Percentiles rank a stretch among this genome's conserved stretches.
Conservation (phyloP, 2,329 filamentous ascomycete genomes). For the Graphium sp. region DNA sequence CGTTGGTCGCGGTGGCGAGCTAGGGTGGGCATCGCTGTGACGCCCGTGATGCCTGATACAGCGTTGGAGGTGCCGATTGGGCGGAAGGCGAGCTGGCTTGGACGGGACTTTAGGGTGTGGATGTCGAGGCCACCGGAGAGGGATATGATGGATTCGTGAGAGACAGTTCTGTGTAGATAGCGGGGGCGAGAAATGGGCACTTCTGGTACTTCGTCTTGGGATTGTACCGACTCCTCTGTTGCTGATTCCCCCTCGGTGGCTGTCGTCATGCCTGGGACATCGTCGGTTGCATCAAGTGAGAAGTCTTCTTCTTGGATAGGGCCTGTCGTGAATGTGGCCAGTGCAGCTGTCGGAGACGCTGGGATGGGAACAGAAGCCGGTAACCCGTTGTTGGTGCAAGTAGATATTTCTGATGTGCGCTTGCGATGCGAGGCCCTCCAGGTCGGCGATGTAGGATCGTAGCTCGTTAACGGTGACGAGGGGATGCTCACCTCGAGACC, state of each 20-base stretch:
- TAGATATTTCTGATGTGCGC: constrained; percentile 26
- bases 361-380: not conserved
- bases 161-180: constrained; percentile 50
- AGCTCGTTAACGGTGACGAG: constrained; percentile 64
- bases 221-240: constrained; percentile 12
- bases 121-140: constrained; percentile 80
- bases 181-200: too few species aligned
- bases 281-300: constrained; percentile 8
- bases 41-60: constrained; percentile 39
- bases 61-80: constrained; percentile 34
- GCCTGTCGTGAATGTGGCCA: too few species aligned
- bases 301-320: constrained; percentile 7
- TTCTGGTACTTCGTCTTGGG: constrained; percentile 16
- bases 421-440: constrained; percentile 36
- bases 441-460: constrained; percentile 48
- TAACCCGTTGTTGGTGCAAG: not conserved
- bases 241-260: too few species aligned
- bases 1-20: constrained; percentile 25
- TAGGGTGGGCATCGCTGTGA: constrained; percentile 42
- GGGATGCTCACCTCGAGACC: constrained; percentile 35
- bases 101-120: constrained; percentile 59
- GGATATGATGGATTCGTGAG: constrained; percentile 82
- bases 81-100: constrained; percentile 53
- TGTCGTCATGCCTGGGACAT: too few species aligned
- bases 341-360: not conserved